Evolutionary conservation across 257 asterid species (phyloP).

Genomic region (Prunella vulgaris): DNA sequence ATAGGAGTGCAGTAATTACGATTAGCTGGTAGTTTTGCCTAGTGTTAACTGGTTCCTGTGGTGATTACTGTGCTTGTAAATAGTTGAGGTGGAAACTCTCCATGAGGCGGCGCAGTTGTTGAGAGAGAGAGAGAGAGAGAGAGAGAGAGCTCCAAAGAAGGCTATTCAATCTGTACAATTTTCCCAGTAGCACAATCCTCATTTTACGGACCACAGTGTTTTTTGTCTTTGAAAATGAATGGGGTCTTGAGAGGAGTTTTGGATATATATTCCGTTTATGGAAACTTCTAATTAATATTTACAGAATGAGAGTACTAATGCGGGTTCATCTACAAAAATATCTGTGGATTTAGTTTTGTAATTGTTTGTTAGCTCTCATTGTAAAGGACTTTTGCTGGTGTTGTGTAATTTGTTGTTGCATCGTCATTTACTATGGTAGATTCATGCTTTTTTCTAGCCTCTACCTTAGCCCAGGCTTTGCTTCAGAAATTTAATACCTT

Average conservation of each 20-base stretch:
- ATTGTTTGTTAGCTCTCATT: neutral
- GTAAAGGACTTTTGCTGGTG: neutral
- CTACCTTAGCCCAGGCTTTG: neutral
- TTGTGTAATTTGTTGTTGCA: neutral
- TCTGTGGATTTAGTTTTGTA: constrained; percentile 3
- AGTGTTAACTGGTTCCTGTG: constrained; percentile 8
- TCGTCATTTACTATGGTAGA: neutral
- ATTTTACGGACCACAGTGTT: constrained; percentile 46
- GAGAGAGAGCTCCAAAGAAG: constrained; percentile 13
- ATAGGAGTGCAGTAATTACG: constrained; percentile 11
- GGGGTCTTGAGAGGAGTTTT: constrained; percentile 48
- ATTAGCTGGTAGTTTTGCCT: neutral
- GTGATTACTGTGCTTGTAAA: constrained; percentile 27
- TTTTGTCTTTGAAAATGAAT: constrained; percentile 32
- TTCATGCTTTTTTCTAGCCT: neutral
- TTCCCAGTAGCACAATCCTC: constrained; percentile 45
- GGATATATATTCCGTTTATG: constrained; percentile 18
- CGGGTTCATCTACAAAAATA: constrained; percentile 5
- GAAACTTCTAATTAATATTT: neutral
- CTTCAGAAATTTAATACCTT: neutral
- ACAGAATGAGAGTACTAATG: constrained; percentile 8
- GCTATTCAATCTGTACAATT: constrained; percentile 36
- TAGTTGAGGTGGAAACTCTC: constrained; percentile 28
- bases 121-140: constrained; percentile 21
- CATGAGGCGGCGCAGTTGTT: constrained; percentile 31